Conservation (phyloP, 768 basidiomycete species). For the Pleurotus giganteus region DNA sequence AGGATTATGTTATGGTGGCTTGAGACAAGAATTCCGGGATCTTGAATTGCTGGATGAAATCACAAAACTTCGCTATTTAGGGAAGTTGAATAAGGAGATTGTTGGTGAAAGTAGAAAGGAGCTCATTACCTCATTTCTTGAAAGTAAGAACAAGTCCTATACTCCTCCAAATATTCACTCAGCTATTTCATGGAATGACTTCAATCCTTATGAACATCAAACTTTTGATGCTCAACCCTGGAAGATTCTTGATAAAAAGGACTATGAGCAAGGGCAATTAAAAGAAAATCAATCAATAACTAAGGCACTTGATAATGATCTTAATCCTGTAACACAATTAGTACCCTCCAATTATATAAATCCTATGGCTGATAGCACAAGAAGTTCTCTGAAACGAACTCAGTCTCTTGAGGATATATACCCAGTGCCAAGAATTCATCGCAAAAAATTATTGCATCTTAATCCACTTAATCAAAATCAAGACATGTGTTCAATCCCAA, state of each 20-base stretch:
- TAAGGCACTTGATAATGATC: too few relatives aligned
- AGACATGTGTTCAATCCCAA: neutral
- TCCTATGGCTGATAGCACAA: too few relatives aligned
- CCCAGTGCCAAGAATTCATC: too few relatives aligned
- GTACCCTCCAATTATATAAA: too few relatives aligned
- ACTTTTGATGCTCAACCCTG: neutral
- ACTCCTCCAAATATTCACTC: neutral
- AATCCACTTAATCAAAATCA: neutral
- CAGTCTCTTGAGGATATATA: too few relatives aligned
- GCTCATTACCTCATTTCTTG: neutral
- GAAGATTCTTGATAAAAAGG: too few relatives aligned
- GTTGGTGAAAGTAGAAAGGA: neutral
- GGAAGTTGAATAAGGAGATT: neutral
- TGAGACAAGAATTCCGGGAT: slow-evolving; percentile 13
- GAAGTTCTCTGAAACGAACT: too few relatives aligned
- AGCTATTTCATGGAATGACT: neutral
- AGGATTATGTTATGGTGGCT: neutral
- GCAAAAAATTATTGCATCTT: too few relatives aligned
- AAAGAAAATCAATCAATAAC: neutral
- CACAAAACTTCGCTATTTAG: slow-evolving; percentile 7
- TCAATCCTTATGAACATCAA: neutral
- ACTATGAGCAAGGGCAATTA: neutral
- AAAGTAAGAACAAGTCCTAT: neutral
- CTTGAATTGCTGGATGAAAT: slow-evolving; percentile 17
- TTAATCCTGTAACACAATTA: too few relatives aligned